Base-by-base conservation (phyloP, 257 asterid genomes). In the Solanum medicagineum region DNA sequence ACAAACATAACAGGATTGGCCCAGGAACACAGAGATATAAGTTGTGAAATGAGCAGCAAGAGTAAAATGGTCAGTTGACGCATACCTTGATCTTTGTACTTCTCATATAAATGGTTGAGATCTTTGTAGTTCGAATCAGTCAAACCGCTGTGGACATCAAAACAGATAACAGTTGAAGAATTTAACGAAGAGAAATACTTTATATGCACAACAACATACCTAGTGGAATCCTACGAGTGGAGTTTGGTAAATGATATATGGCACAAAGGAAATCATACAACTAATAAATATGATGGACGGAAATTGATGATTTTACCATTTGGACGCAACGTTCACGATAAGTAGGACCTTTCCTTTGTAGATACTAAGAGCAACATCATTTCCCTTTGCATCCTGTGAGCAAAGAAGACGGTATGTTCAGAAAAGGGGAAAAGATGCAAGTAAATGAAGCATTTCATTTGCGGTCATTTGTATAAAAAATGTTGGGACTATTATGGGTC, bases 81-180 rank as follows among this genome's bases (percentile, higher is more conserved):
- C 88, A 83, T 81, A 93, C 99, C 98, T 87, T 90, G 91, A 84
- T 91, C 93, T 89, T 86, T 91, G 90, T 94, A 95, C 90, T 88
- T 90, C 53, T 87, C 90, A 60, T 95, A 90, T 84, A 93, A 88
- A 57, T 92, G 93, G 86, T 92, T 93, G 59, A 95, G 88, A 92
- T 94, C 98, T 8, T 87, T 86, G 89, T 95, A 95, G 90, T 94
- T 95, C 19, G 99, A 92, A 89, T 93, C 92, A 70, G 99, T 95
- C 97, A 94, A 87, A 88, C 99, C 99, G 89, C 98, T 95, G 90
- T 85, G 81, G 60, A 86, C 32, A 70, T 85, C 84, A 59, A 53
- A 73, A 74, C 51, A 36, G 51, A 36, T 2, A 9, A 36, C 49
- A 17, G 84, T 32, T 7, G 63, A 15, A 62, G 53, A 16, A 66